A percentile compares a stretch with the other conserved stretches of the same genome.
These are phyloP conservation scores for Artomyces pyxidatus DNA, from an alignment of 768 basidiomycete genomes.

Conservation along the genomic window DNA sequence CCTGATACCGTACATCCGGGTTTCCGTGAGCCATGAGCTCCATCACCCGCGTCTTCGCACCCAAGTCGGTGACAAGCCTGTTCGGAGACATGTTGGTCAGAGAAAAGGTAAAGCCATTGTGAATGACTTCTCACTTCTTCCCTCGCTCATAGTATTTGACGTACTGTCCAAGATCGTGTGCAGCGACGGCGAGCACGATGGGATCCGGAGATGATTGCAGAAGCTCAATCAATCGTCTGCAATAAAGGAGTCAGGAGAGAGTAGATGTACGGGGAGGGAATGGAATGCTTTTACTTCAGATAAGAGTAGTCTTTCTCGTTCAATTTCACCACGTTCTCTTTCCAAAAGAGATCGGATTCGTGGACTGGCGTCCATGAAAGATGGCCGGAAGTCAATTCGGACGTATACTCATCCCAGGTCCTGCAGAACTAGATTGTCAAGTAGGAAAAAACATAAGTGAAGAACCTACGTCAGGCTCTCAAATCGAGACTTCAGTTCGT, in stretches of 20 bases:
- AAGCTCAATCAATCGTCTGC: slow-evolving; percentile 66
- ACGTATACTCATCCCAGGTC: slow-evolving; percentile 93
- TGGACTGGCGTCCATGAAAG: slow-evolving; percentile 95
- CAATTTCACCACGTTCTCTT: slow-evolving; percentile 81
- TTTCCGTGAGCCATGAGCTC: slow-evolving; percentile 88
- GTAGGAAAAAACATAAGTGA: not conserved
- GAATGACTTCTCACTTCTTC: slow-evolving; percentile 62
- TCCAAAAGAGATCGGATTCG: slow-evolving; percentile 97
- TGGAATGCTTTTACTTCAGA: slow-evolving; percentile 49
- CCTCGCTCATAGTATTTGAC: slow-evolving; percentile 87
- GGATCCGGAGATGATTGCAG: slow-evolving; percentile 66
- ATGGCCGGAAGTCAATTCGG: slow-evolving; percentile 84
- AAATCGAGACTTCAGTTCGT: slow-evolving; percentile 79
- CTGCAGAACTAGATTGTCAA: slow-evolving; percentile 31
- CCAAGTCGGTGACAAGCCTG: slow-evolving; percentile 74
- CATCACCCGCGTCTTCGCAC: slow-evolving; percentile 78
- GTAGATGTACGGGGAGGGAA: not conserved
- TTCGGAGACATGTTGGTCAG: not conserved
- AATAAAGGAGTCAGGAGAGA: not conserved
- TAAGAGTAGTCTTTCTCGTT: slow-evolving; percentile 81
- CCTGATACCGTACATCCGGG: slow-evolving; percentile 87
- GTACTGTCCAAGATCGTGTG: slow-evolving; percentile 90
- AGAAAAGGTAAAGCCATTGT: not conserved
- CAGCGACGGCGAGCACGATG: slow-evolving; percentile 81
- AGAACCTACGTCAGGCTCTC: slow-evolving; percentile 78